Percentiles rank a stretch among this genome's conserved stretches.
Conservation (phyloP, 805 yeast genomes). For the Candida corydali region DNA sequence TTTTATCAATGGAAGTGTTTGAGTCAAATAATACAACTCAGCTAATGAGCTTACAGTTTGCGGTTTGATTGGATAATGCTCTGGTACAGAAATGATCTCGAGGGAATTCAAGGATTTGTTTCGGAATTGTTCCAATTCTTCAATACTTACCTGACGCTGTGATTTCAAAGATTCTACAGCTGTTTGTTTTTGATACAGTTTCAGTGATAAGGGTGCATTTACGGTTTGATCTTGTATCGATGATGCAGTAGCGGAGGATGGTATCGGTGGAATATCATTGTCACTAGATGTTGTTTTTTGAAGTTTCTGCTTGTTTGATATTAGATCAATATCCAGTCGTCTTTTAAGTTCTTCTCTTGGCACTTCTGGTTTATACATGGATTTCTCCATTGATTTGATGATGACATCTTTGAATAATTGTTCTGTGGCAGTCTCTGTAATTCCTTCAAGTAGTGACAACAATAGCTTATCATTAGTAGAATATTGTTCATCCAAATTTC, state of each 20-base stretch:
- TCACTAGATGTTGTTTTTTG: not conserved
- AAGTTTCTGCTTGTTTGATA: conserved; percentile 2
- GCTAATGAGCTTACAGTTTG: conserved; percentile 60
- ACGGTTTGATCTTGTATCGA: not conserved
- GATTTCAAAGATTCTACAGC: conserved; percentile 12
- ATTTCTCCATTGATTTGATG: conserved; percentile 8
- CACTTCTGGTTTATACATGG: conserved; percentile 8
- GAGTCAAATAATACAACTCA: conserved; percentile 82
- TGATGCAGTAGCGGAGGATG: not conserved
- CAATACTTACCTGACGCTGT: conserved; percentile 9
- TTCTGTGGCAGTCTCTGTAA: conserved; percentile 5
- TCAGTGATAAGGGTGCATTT: not conserved
- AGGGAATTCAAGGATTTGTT: conserved; percentile 24
- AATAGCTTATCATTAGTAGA: conserved; percentile 2
- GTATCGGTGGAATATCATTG: not conserved
- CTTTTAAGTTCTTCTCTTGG: conserved; percentile 7
- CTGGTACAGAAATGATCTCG: conserved; percentile 38
- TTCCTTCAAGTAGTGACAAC: conserved; percentile 1
- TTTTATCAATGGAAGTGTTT: conserved; percentile 79
- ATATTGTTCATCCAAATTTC: conserved; percentile 3
- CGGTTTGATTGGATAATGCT: conserved; percentile 36
- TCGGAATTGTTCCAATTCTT: conserved; percentile 17
- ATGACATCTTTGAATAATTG: conserved; percentile 10
- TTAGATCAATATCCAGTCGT: conserved; percentile 5
- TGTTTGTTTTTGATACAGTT: conserved; percentile 6